phyloP scores from a whole-genome alignment of 768 basidiomycete species.

The Omphalotus guepiniiformis region DNA sequence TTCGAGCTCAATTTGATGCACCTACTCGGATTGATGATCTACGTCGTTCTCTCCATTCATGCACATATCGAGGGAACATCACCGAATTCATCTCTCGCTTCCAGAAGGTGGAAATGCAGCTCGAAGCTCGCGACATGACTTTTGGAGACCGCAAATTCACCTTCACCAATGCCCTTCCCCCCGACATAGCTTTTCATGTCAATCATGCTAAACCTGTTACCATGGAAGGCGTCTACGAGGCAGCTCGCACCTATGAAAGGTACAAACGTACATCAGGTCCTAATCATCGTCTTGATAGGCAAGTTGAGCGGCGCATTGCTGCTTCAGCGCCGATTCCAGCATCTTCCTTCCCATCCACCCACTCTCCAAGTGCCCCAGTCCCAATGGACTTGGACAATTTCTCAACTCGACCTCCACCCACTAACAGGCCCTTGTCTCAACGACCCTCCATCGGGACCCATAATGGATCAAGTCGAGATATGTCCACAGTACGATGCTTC shows the following conservation, averaged over 20 bases:
- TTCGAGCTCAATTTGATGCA: neutral
- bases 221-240: constrained; percentile 12
- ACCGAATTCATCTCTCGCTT: constrained; percentile 1
- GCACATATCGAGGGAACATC: constrained; percentile 1
- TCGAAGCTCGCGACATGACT: neutral
- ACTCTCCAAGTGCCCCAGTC: neutral
- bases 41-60: neutral
- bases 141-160: constrained; percentile 4
- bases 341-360: neutral
- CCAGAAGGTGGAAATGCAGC: constrained; percentile 6
- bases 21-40: neutral
- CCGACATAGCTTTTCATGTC: neutral
- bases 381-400: constrained; percentile 11
- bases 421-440: too few species aligned
- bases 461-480: too few species aligned
- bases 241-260: constrained; percentile 10
- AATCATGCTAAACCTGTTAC: neutral
- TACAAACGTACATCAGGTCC: neutral
- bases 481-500: constrained; percentile 8
- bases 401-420: neutral
- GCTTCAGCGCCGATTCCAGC: neutral
- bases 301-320: neutral
- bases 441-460: too few species aligned
- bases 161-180: neutral
- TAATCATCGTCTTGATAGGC: neutral